These are phyloP conservation scores for Fraxinus dipetala DNA, from an alignment of 305 asterid species.

Conservation along the genomic window DNA sequence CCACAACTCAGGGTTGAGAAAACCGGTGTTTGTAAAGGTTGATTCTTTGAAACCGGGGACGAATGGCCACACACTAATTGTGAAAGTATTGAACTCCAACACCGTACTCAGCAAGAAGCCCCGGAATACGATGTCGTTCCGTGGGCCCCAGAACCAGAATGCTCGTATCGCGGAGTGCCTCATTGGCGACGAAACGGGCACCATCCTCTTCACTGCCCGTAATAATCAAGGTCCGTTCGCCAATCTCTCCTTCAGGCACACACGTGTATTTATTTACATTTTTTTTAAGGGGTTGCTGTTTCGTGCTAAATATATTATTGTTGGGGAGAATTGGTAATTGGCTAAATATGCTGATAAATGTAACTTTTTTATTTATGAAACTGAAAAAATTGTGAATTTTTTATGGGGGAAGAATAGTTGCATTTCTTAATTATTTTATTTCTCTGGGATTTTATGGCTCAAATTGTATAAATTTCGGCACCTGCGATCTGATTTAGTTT, in stretches of 20 bases:
- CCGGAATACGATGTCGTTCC: constrained; percentile 34
- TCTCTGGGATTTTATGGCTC: background rate
- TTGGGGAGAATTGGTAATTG: background rate
- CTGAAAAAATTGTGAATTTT: background rate
- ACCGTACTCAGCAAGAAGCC: constrained; percentile 37
- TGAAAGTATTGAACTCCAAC: constrained; percentile 36
- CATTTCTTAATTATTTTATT: background rate
- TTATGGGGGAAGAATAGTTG: background rate
- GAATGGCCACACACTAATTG: constrained; percentile 40
- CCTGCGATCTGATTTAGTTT: background rate
- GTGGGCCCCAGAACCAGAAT: constrained; percentile 39
- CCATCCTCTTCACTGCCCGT: constrained; percentile 41
- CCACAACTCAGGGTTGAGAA: constrained; percentile 47
- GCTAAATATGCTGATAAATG: background rate
- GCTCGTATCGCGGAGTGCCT: constrained; percentile 39
- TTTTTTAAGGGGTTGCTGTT: background rate
- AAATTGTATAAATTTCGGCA: background rate
- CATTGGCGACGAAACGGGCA: constrained; percentile 42
- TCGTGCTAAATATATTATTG: background rate
- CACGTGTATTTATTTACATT: background rate
- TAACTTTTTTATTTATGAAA: background rate
- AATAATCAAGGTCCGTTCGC: constrained; percentile 33
- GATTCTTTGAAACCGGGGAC: constrained; percentile 40
- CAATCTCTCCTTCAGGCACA: background rate
- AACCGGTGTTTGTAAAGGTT: constrained; percentile 44